phyloP scores from a whole-genome alignment of 345 rosid genomes.

The Aurinia saxatilis region DNA sequence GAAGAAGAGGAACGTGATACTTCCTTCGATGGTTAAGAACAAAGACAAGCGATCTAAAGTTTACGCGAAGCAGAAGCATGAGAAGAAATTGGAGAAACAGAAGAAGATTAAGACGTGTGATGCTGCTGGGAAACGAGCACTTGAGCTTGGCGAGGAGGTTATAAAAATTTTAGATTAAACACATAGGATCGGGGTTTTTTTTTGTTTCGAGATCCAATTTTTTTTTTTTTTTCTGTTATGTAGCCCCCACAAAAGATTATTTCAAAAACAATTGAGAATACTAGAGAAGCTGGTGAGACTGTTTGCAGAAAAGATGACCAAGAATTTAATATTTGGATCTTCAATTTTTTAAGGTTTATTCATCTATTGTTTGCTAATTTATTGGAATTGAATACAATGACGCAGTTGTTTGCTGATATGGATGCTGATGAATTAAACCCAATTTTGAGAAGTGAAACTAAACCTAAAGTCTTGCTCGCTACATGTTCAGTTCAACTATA shows the following conservation, averaged over 20 bases:
- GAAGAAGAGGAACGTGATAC: conserved; percentile 49
- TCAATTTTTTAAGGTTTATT: not conserved
- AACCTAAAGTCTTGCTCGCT: conserved; percentile 73
- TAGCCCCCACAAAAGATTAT: conserved; percentile 65
- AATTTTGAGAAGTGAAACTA: conserved; percentile 43
- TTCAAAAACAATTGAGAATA: conserved; percentile 89
- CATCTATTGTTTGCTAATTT: not conserved
- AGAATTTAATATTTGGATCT: conserved; percentile 44
- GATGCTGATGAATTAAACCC: conserved; percentile 88
- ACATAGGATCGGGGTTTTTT: not conserved
- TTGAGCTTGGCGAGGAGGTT: conserved; percentile 97
- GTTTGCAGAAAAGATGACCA: conserved; percentile 88
- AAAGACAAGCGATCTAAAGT: conserved; percentile 82
- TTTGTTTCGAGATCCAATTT: not conserved
- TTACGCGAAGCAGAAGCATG: conserved; percentile 71
- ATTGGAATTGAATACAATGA: not conserved
- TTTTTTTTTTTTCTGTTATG: not conserved
- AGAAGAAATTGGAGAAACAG: conserved; percentile 82
- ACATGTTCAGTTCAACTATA: conserved; percentile 89
- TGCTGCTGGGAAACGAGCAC: conserved; percentile 67
- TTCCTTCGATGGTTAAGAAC: conserved; percentile 87
- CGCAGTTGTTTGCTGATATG: conserved; percentile 73
- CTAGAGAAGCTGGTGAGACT: conserved; percentile 83
- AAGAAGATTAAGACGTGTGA: conserved; percentile 80
- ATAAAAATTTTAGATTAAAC: not conserved